Evolutionary conservation across 1,284 basidiomycete species (phyloP).

Genomic region (Microbotryomycetes sp.): DNA sequence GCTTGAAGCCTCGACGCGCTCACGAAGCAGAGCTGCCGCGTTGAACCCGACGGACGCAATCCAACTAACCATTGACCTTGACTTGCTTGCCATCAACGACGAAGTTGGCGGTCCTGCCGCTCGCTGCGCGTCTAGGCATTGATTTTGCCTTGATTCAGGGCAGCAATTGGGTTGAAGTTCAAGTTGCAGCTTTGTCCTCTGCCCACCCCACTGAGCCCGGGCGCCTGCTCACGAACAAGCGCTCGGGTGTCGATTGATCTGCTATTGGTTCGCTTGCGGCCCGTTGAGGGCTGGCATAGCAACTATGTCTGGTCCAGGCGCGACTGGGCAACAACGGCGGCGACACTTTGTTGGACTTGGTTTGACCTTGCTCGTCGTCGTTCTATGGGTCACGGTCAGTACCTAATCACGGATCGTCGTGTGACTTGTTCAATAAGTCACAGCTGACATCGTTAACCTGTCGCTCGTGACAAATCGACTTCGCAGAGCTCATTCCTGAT

Average conservation of each 20-base stretch:
- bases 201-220: too few species aligned
- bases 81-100: not conserved
- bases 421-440: conserved; percentile 5
- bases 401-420: not conserved
- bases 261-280: too few species aligned
- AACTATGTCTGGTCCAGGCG: not conserved
- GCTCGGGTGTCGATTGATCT: not conserved
- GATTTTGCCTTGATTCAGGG: not conserved
- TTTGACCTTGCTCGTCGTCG: conserved; percentile 68
- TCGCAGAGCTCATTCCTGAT: conserved; percentile 31
- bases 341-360: conserved; percentile 65
- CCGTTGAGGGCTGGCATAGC: too few species aligned
- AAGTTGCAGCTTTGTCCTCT: too few species aligned
- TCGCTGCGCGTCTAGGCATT: not conserved
- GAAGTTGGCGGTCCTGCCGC: not conserved
- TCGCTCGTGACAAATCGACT: not conserved
- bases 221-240: not conserved
- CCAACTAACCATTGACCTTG: not conserved
- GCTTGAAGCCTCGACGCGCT: too few species aligned
- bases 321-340: conserved; percentile 30
- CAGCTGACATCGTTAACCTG: not conserved
- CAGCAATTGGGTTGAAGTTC: too few species aligned
- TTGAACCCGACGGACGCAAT: not conserved
- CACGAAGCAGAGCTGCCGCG: too few species aligned
- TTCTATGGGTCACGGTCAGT: conserved; percentile 63